Base-by-base conservation (phyloP, 192 early-diverging fungal species). In the Haplosporangium gracile region DNA sequence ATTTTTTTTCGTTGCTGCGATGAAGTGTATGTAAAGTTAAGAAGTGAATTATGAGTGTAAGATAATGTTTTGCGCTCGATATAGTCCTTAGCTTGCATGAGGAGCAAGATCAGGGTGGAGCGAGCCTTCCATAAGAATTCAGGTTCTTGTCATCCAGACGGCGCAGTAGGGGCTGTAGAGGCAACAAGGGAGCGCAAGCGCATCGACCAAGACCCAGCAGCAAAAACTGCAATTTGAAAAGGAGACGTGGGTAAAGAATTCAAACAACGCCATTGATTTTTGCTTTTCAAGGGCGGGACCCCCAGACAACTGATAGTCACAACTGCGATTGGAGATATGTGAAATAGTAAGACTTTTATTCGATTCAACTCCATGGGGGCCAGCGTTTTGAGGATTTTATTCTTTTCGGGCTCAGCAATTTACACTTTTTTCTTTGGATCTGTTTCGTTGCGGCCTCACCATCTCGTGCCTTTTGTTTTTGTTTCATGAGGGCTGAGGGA, bases 141-240 rank as follows among this genome's bases (percentile, higher is more conserved):
- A 68, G 69, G 38, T 84, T 51, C 82, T 84, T 84, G 82, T 84
- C 82, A 65, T 79, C 82, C 82, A 84, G 38, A 84, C 82, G 82
- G 82, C 82, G 75, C 82, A 74, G 77, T 68, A 63, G 57, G 49
- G 69, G 77, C 73, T 77, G 81, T 77, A 75, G 77, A 45, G 32
- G 47, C 29, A 42, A 42, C 45, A 53, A 77, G 70, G 82, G 82
- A 84, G 82, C 82, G 82, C 82, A 84, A 84, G 82, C 82, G 82
- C 82, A 84, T 84, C 82, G 53, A 84, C 82, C 82, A 79, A 34
- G 40, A 38, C 76, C 65, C 68, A 79, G 76, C 81, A 76, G 73
- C 82, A 68, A 79, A 73, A 78, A 72, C 82, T 74, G 82, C 75
- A 84, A 84, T 84, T 84, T 84, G 82, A 84, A 84, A 84, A 84